These are phyloP conservation scores for Capronia americana DNA, from an alignment of 2,329 filamentous ascomycete genomes.

Conservation along the genomic window DNA sequence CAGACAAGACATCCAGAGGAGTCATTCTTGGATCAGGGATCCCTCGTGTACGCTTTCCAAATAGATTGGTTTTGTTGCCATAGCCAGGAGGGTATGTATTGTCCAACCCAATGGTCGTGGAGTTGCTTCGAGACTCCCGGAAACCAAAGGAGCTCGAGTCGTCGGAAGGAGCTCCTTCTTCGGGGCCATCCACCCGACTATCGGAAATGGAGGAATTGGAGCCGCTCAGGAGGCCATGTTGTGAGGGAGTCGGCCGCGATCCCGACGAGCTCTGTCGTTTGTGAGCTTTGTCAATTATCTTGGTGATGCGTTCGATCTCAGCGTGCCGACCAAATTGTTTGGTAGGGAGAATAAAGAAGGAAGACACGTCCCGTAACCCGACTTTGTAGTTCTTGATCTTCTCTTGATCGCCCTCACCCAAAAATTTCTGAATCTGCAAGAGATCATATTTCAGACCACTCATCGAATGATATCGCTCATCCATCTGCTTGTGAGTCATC, in stretches of 20 bases:
- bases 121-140: slow-evolving; percentile 47
- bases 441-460: slow-evolving; percentile 86
- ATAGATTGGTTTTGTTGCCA: slow-evolving; percentile 22
- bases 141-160: slow-evolving; percentile 54
- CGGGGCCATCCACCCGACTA: slow-evolving; percentile 56
- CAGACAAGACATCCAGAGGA: slow-evolving; percentile 39
- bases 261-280: slow-evolving; percentile 62
- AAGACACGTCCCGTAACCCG: slow-evolving; percentile 84
- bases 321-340: slow-evolving; percentile 79
- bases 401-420: slow-evolving; percentile 75
- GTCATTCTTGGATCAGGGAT: slow-evolving; percentile 28
- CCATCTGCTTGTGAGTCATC: slow-evolving; percentile 87
- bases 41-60: slow-evolving; percentile 29
- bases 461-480: slow-evolving; percentile 86
- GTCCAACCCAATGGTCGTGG: slow-evolving; percentile 43
- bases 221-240: slow-evolving; percentile 56
- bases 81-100: slow-evolving; percentile 22
- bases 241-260: slow-evolving; percentile 44
- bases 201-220: slow-evolving; percentile 62
- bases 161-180: slow-evolving; percentile 62
- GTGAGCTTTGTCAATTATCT: slow-evolving; percentile 77
- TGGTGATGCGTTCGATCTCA: slow-evolving; percentile 73
- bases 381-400: slow-evolving; percentile 76
- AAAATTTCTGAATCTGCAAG: slow-evolving; percentile 72
- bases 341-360: slow-evolving; percentile 85